phyloP scores from a whole-genome alignment of 345 rosid genomes.

The Luvunga scandens region DNA sequence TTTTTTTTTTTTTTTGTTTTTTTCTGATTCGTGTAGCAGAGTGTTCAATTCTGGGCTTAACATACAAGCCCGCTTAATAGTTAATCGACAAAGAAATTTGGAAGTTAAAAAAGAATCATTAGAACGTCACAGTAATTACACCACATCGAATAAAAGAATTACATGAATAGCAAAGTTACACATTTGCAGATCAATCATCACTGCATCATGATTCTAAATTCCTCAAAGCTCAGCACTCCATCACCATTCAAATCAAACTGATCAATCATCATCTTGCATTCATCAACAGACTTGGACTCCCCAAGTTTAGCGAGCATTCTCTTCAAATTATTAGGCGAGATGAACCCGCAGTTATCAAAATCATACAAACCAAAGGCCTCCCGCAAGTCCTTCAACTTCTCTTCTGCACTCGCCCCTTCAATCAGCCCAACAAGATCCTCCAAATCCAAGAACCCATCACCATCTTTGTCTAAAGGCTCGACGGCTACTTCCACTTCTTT shows the following conservation, averaged over 20 bases:
- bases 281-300: slow-evolving; percentile 35
- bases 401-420: slow-evolving; percentile 47
- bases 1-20: too few relatives aligned
- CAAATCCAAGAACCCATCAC: slow-evolving; percentile 46
- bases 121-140: background rate
- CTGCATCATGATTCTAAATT: slow-evolving; percentile 44
- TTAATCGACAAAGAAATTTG: background rate
- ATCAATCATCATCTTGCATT: slow-evolving; percentile 43
- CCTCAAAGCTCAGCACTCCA: slow-evolving; percentile 51
- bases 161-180: background rate
- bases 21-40: background rate
- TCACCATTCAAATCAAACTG: slow-evolving; percentile 44
- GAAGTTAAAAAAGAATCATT: background rate
- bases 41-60: background rate
- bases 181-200: background rate
- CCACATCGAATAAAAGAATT: background rate
- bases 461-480: slow-evolving; percentile 33
- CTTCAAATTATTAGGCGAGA: slow-evolving; percentile 33
- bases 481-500: slow-evolving; percentile 34
- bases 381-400: slow-evolving; percentile 38
- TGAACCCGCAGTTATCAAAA: slow-evolving; percentile 38
- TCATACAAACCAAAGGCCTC: slow-evolving; percentile 49
- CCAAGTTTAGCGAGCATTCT: slow-evolving; percentile 46
- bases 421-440: slow-evolving; percentile 44
- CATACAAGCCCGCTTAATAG: too few relatives aligned